These are phyloP conservation scores for Lignosus rhinocerotis DNA, from an alignment of 1,284 basidiomycete genomes.

Conservation along the genomic window DNA sequence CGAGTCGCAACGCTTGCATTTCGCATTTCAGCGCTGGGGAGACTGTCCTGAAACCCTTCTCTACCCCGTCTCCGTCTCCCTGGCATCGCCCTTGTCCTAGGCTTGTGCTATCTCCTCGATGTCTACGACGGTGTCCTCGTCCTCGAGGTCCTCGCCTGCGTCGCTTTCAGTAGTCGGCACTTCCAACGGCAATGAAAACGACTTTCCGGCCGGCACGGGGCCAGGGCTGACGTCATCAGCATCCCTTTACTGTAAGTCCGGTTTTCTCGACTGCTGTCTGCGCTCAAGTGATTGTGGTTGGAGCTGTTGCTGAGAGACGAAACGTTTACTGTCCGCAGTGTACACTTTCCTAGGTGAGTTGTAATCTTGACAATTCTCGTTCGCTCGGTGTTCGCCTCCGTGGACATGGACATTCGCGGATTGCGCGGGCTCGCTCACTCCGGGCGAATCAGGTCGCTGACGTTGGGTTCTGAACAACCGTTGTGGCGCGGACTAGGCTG, in stretches of 20 bases:
- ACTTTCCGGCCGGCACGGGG: slow-evolving; percentile 4
- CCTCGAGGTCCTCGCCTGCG: neutral
- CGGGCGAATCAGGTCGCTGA: slow-evolving; percentile 10
- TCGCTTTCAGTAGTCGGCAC: neutral
- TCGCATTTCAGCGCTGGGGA: slow-evolving; percentile 10
- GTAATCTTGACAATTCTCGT: neutral
- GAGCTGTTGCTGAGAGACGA: slow-evolving; percentile 11
- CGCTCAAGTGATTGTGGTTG: slow-evolving; percentile 7
- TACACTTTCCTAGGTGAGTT: slow-evolving; percentile 38
- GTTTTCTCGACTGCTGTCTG: slow-evolving; percentile 3
- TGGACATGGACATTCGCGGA: slow-evolving; percentile 6
- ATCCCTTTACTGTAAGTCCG: slow-evolving; percentile 27
- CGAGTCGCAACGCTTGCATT: slow-evolving; percentile 9
- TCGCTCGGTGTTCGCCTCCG: neutral
- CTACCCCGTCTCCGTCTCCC: slow-evolving; percentile 10
- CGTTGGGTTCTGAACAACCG: slow-evolving; percentile 1
- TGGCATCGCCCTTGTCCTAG: slow-evolving; percentile 2
- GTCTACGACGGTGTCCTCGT: slow-evolving; percentile 15
- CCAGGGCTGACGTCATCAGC: slow-evolving; percentile 27
- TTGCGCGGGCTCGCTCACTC: neutral
- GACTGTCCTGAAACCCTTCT: slow-evolving; percentile 5
- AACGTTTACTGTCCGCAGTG: slow-evolving; percentile 26
- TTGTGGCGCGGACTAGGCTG: slow-evolving; percentile 3
- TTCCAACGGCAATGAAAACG: slow-evolving; percentile 10
- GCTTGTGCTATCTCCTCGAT: slow-evolving; percentile 10